Evolutionary conservation across 306 rosid species (phyloP).

Genomic region (Vicia villosa): DNA sequence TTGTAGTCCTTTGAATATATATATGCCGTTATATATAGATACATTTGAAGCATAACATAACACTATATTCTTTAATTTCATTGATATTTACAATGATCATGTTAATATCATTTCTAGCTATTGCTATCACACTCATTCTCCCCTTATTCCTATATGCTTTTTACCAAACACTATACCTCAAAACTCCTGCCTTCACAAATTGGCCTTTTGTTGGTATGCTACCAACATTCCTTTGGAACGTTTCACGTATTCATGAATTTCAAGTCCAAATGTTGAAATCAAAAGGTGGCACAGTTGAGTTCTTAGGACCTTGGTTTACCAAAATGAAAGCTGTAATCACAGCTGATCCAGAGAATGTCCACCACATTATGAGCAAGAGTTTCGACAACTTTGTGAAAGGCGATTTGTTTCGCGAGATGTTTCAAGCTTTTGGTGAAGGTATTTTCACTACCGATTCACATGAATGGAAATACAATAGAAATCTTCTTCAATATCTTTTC

Average conservation of each 20-base stretch:
- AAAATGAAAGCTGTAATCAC: slow-evolving; percentile 29
- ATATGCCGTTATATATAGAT: too few relatives aligned
- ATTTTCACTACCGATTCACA: slow-evolving; percentile 40
- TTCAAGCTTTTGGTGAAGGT: slow-evolving; percentile 48
- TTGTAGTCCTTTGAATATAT: too few relatives aligned
- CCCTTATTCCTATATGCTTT: not conserved
- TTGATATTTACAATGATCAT: not conserved
- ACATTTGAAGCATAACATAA: not conserved
- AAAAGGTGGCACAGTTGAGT: slow-evolving; percentile 29
- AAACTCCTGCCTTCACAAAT: slow-evolving; percentile 9
- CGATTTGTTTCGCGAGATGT: slow-evolving; percentile 34
- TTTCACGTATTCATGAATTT: slow-evolving; percentile 25
- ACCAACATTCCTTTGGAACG: not conserved
- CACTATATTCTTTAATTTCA: too few relatives aligned
- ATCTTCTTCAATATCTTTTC: slow-evolving; percentile 22
- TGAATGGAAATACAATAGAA: slow-evolving; percentile 34
- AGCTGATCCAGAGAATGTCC: slow-evolving; percentile 39
- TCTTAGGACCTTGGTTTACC: slow-evolving; percentile 47
- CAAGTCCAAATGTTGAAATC: not conserved
- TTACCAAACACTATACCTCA: not conserved
- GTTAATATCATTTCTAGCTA: not conserved
- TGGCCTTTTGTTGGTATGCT: slow-evolving; percentile 51
- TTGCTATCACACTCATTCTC: not conserved
- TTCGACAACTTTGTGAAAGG: slow-evolving; percentile 41
- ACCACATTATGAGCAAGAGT: slow-evolving; percentile 36